These are phyloP conservation scores for Colletotrichum limetticola DNA, from an alignment of 2,329 filamentous ascomycete species.

Conservation along the genomic window DNA sequence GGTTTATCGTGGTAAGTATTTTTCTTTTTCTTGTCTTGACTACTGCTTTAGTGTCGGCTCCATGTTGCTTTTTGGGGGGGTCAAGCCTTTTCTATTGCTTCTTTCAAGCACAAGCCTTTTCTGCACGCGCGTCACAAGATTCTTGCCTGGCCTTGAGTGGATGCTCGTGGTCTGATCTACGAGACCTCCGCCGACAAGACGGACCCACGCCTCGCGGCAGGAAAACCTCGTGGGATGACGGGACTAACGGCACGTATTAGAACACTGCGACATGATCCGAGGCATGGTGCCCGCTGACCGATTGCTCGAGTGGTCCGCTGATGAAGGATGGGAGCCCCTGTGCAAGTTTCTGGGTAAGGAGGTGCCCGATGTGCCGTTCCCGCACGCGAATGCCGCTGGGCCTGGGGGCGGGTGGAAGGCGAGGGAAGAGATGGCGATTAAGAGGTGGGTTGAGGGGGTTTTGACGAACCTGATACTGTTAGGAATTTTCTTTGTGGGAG, in stretches of 20 bases:
- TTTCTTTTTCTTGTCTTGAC: not conserved
- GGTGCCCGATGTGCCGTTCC: slow-evolving; percentile 47
- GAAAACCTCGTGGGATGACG: not conserved
- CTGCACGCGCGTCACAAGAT: not conserved
- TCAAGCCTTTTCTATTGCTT: not conserved
- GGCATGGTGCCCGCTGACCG: slow-evolving; percentile 42
- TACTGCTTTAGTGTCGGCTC: no score
- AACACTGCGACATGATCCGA: slow-evolving; percentile 47
- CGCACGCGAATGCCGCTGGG: slow-evolving; percentile 42
- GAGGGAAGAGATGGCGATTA: slow-evolving; percentile 28
- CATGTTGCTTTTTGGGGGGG: not conserved
- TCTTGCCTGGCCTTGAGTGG: no score
- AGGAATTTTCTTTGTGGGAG: slow-evolving; percentile 4
- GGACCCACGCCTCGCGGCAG: no score
- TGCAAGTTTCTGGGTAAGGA: slow-evolving; percentile 51
- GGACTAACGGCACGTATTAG: slow-evolving; percentile 22
- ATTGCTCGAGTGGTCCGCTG: slow-evolving; percentile 48
- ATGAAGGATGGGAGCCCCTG: slow-evolving; percentile 54
- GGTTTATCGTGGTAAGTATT: slow-evolving; percentile 37
- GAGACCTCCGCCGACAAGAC: no score
- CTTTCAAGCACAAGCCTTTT: not conserved
- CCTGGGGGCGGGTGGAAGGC: slow-evolving; percentile 23
- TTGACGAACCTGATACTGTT: slow-evolving; percentile 24
- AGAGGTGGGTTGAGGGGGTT: slow-evolving; percentile 30
- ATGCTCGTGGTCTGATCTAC: no score